Conservation (phyloP, 176 grass and related monocot genomes). For the Cocos nucifera region DNA sequence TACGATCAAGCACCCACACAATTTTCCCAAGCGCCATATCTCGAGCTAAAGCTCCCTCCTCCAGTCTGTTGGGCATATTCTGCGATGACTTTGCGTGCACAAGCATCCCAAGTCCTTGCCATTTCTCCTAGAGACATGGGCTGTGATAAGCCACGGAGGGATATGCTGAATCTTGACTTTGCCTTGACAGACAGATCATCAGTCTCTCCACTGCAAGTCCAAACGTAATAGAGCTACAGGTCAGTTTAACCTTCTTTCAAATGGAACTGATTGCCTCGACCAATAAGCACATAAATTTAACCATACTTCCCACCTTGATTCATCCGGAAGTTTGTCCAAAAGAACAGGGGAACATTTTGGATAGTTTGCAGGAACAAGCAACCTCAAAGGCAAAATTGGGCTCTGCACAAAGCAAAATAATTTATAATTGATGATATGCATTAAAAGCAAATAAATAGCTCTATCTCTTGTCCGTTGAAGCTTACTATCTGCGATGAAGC, state of each 20-base stretch:
- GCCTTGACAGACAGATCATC: conserved; percentile 79
- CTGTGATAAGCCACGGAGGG: conserved; percentile 55
- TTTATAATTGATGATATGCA: no score
- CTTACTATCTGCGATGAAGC: conserved; percentile 77
- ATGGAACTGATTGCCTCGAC: no score
- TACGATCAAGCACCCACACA: conserved; percentile 41
- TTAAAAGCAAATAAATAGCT: no score
- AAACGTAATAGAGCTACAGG: not conserved
- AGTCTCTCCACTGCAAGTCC: conserved; percentile 34
- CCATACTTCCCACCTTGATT: conserved; percentile 44
- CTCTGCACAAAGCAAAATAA: conserved; percentile 32
- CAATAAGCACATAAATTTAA: no score
- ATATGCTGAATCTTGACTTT: conserved; percentile 52
- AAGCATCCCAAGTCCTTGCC: conserved; percentile 79
- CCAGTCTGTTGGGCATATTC: conserved; percentile 84
- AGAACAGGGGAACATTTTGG: conserved; percentile 88
- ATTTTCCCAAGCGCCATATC: conserved; percentile 68
- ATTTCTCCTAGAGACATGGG: conserved; percentile 81
- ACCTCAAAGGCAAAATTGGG: conserved; percentile 81
- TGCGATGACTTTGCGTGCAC: conserved; percentile 54
- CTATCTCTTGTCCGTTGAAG: not conserved
- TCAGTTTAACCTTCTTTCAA: not conserved
- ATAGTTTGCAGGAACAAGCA: conserved; percentile 89
- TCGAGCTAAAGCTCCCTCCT: conserved; percentile 91
- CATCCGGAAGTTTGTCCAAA: conserved; percentile 75